Base-by-base conservation (phyloP, 2,329 filamentous ascomycete species). In the Apiospora hydei region DNA sequence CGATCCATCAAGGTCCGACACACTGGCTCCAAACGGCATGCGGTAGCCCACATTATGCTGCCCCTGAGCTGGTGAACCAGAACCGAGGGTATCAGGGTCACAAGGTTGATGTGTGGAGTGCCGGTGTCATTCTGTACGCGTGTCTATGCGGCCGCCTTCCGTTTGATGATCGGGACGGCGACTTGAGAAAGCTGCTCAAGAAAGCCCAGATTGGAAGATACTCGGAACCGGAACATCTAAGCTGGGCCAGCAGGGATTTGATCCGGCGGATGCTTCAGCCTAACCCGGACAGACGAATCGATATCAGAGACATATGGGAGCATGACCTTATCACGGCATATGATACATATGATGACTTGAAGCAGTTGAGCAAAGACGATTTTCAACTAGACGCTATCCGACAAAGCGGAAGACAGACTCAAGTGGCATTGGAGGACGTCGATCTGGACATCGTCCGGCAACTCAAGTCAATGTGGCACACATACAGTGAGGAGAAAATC, bases 41-140 rank as follows among this genome's bases (percentile, higher is more conserved):
- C 78, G 96, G 96, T 26, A 98, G 96, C 75, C 96, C 96, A 30
- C 96, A 98, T 82, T 99, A 99, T 78, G 96, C 96, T 24, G 95
- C 96, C 0, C 96, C 96, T 0, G 96, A 99, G 81, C 90, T 99
- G 46, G 92, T 98, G 74, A 90, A 90, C 75, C 92, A 92, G 53
- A 87, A 88, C 57, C 30, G 41, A 64, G 72, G 72, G 16, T 99
- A 99, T 80, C 91, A 92, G 71, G 96, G 96, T 14, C 93, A 94
- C 70, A 92, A 91, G 78, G 94, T 94, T 10, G 96, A 99, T 78
- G 93, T 98, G 67, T 99, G 96, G 96, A 98, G 95, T 80, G 91
- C 95, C 81, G 95, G 95, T 1, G 93, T 97, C 67, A 95, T 97
- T 71, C 84, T 99, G 0, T 99, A 93, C 80, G 95, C 95, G 14